Conservation (phyloP, 2,329 filamentous ascomycete species). For the Neobulgaria alba region DNA sequence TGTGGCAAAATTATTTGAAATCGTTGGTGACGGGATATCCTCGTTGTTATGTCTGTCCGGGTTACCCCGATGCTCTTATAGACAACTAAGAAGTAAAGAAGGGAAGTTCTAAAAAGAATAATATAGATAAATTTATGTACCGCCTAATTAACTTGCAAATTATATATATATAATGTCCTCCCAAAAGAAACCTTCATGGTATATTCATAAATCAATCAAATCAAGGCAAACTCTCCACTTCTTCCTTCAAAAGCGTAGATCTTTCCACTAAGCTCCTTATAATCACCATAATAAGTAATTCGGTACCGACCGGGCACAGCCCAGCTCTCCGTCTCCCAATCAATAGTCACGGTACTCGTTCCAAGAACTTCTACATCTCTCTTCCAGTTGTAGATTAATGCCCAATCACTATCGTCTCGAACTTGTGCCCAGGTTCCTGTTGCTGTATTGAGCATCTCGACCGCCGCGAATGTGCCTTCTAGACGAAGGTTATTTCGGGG, state of each 20-base stretch:
- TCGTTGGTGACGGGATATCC: too few species aligned
- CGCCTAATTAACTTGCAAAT: too few species aligned
- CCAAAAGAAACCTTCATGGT: too few species aligned
- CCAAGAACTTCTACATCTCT: constrained; percentile 61
- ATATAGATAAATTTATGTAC: too few species aligned
- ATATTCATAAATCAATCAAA: too few species aligned
- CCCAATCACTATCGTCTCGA: constrained; percentile 73
- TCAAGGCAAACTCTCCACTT: constrained; percentile 45
- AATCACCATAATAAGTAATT: constrained; percentile 76
- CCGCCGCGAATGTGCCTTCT: constrained; percentile 66
- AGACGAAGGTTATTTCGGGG: constrained; percentile 80
- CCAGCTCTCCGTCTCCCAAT: constrained; percentile 66
- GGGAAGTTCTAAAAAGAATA: too few species aligned
- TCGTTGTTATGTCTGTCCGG: too few species aligned
- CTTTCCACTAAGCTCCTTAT: constrained; percentile 54
- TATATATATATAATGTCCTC: too few species aligned
- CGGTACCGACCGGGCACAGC: constrained; percentile 62
- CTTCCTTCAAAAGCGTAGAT: constrained; percentile 63
- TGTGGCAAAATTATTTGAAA: too few species aligned
- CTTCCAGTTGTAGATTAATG: constrained; percentile 71
- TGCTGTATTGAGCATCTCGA: constrained; percentile 51
- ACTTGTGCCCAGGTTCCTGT: constrained; percentile 54
- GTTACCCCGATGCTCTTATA: too few species aligned
- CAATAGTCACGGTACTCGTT: constrained; percentile 68
- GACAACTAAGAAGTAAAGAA: too few species aligned